Conservation (phyloP, 1,284 basidiomycete species). For the Naganishia sp. region DNA sequence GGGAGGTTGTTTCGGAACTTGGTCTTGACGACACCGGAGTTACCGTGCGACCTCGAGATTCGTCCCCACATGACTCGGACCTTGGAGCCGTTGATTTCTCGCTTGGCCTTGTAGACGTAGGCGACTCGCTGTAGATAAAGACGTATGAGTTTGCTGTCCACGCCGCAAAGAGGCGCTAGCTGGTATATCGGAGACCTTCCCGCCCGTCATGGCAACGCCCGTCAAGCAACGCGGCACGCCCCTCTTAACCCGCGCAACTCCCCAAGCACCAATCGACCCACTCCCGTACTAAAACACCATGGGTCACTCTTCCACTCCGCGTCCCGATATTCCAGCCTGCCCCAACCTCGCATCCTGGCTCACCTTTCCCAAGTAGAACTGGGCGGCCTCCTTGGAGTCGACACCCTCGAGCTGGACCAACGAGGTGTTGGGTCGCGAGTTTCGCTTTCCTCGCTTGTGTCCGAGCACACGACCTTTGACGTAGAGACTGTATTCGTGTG, state of each 20-base stretch:
- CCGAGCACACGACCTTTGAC: constrained; percentile 94
- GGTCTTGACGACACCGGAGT: constrained; percentile 93
- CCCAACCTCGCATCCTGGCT: constrained; percentile 40
- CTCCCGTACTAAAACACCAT: background rate
- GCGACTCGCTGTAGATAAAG: constrained; percentile 75
- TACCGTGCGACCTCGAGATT: constrained; percentile 89
- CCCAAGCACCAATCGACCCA: background rate
- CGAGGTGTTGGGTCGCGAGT: constrained; percentile 91
- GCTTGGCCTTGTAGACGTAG: constrained; percentile 95
- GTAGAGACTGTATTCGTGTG: constrained; percentile 71
- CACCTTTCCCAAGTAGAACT: constrained; percentile 99
- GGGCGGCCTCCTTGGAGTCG: constrained; percentile 86
- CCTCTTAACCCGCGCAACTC: background rate
- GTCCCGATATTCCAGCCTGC: constrained; percentile 1
- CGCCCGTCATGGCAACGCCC: too few relatives aligned
- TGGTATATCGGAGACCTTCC: too few relatives aligned
- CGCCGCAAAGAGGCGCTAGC: background rate
- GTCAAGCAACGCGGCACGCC: background rate
- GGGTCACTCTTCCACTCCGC: background rate
- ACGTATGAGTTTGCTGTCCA: constrained; percentile 1
- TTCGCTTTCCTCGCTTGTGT: constrained; percentile 98
- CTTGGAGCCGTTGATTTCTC: constrained; percentile 86
- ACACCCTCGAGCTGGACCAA: constrained; percentile 98
- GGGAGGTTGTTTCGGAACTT: constrained; percentile 98
- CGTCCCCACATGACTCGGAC: constrained; percentile 83